Conservation (phyloP, 768 basidiomycete species). For the Trametes cinnabarina region DNA sequence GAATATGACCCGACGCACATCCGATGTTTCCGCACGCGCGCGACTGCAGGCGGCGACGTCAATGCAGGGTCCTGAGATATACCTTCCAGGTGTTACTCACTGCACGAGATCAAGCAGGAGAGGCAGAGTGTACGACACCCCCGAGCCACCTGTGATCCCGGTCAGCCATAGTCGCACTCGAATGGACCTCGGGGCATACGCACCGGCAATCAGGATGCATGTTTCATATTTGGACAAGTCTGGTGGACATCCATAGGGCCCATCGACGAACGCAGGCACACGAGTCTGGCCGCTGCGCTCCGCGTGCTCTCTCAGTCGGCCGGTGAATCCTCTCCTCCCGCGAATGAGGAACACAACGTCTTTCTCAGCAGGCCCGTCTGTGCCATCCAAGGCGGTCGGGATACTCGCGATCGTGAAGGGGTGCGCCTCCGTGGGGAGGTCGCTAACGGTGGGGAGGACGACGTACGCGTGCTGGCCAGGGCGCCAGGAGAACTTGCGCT, state of each 20-base stretch:
- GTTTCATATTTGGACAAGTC: conserved; percentile 34
- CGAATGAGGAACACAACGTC: conserved; percentile 52
- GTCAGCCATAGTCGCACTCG: neutral
- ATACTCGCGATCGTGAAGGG: conserved; percentile 52
- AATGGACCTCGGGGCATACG: neutral
- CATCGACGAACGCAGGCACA: conserved; percentile 37
- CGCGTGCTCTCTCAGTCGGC: conserved; percentile 25
- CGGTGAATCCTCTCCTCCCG: conserved; percentile 51
- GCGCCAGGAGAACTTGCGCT: conserved; percentile 42
- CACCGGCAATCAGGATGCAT: conserved; percentile 39
- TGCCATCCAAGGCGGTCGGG: conserved; percentile 22
- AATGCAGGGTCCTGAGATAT: neutral
- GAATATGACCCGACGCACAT: conserved; percentile 30
- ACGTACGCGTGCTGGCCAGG: conserved; percentile 53
- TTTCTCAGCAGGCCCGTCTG: conserved; percentile 21
- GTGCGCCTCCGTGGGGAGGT: conserved; percentile 40
- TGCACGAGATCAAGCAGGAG: conserved; percentile 33
- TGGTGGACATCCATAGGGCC: conserved; percentile 40
- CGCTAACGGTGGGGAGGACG: conserved; percentile 44
- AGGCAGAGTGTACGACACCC: conserved; percentile 34
- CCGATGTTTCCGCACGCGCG: conserved; percentile 19
- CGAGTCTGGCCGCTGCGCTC: conserved; percentile 20
- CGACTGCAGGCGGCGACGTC: conserved; percentile 20
- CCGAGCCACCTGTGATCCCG: conserved; percentile 30
- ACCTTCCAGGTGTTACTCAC: conserved; percentile 16